Percentiles rank a stretch among this genome's conserved stretches.
phyloP scores from a whole-genome alignment of 106 monocot genomes.

The Dactylorhiza incarnata region DNA sequence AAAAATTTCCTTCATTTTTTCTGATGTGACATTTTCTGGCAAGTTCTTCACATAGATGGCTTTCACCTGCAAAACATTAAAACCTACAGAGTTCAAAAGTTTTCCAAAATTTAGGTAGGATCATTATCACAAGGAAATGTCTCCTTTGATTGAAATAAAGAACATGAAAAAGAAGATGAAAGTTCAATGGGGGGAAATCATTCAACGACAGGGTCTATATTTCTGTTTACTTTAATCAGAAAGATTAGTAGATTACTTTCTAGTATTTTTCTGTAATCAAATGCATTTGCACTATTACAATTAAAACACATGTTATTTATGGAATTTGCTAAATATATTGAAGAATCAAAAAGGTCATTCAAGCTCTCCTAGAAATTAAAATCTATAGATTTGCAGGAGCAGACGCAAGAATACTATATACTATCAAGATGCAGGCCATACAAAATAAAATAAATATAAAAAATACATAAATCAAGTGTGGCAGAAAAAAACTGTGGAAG shows the following conservation, averaged over 20 bases:
- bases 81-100: neutral
- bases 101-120: neutral
- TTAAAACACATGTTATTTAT: neutral
- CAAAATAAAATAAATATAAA: neutral
- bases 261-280: neutral
- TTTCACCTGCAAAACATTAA: slow-evolving; percentile 56
- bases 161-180: neutral
- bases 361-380: neutral
- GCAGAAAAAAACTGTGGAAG: neutral
- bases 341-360: neutral
- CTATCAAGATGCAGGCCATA: neutral
- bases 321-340: neutral
- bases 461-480: neutral
- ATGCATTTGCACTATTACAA: neutral
- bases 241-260: neutral
- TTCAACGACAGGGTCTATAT: neutral
- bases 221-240: neutral
- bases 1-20: slow-evolving; percentile 81
- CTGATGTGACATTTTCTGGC: slow-evolving; percentile 66
- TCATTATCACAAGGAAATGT: neutral
- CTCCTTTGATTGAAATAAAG: neutral
- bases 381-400: neutral
- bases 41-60: slow-evolving; percentile 88
- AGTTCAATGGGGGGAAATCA: neutral
- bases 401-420: neutral